A percentile compares a stretch with the other conserved stretches of the same genome.
Conservation (phyloP, 2,329 filamentous ascomycete species). For the Fusarium citri region DNA sequence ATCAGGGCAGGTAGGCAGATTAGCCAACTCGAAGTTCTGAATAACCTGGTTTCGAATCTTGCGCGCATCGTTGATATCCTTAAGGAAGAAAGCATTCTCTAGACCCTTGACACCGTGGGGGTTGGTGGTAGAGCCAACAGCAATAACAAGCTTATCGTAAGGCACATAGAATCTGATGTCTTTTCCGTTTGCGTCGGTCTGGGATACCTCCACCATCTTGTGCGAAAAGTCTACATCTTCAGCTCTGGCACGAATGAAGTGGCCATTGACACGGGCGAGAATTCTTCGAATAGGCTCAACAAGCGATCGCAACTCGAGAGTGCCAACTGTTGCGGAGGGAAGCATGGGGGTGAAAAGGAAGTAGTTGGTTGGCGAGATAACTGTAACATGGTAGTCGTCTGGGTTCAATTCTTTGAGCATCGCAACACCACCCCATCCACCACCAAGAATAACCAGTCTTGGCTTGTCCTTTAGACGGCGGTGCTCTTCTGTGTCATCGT, state of each 20-base stretch:
- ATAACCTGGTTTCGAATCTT: slow-evolving; percentile 89
- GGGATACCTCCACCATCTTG: slow-evolving; percentile 88
- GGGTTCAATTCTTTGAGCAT: slow-evolving; percentile 90
- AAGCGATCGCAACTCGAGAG: slow-evolving; percentile 87
- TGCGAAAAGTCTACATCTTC: slow-evolving; percentile 92
- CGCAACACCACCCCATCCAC: slow-evolving; percentile 94
- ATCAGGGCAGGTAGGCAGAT: slow-evolving; percentile 90
- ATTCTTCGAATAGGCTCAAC: slow-evolving; percentile 94
- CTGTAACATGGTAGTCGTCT: slow-evolving; percentile 94
- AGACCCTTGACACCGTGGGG: slow-evolving; percentile 95
- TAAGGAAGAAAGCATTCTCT: slow-evolving; percentile 93
- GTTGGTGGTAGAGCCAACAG: slow-evolving; percentile 92
- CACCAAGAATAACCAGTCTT: slow-evolving; percentile 89
- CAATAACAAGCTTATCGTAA: slow-evolving; percentile 95
- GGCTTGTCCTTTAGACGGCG: slow-evolving; percentile 85
- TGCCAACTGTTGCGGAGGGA: slow-evolving; percentile 95
- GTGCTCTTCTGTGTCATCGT: slow-evolving; percentile 81
- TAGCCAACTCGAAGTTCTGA: slow-evolving; percentile 89
- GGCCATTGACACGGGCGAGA: slow-evolving; percentile 79
- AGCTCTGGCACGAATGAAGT: slow-evolving; percentile 89
- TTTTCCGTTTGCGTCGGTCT: slow-evolving; percentile 76
- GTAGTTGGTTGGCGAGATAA: slow-evolving; percentile 94
- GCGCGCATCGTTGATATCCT: slow-evolving; percentile 92
- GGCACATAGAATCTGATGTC: slow-evolving; percentile 89
- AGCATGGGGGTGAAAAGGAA: slow-evolving; percentile 99